Conservation (phyloP, 768 basidiomycete species). For the Leucosporidium yakuticum region DNA sequence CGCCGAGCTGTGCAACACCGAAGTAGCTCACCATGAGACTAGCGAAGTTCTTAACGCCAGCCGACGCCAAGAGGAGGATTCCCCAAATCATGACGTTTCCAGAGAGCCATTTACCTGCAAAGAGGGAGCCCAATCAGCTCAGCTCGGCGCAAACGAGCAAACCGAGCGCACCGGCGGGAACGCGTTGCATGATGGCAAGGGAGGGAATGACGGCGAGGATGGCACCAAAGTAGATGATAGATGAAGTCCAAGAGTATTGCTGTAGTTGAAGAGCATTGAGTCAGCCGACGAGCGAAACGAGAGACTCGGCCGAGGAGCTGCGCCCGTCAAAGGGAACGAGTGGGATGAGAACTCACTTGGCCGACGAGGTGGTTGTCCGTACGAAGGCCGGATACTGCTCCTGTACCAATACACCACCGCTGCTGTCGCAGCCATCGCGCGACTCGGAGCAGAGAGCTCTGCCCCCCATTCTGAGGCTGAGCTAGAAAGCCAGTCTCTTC, state of each 20-base stretch:
- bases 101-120: constrained; percentile 29
- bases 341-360: constrained; percentile 25
- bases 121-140: neutral
- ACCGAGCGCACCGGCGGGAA: neutral
- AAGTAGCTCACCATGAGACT: constrained; percentile 2
- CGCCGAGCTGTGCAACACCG: neutral
- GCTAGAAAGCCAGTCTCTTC: too few species aligned
- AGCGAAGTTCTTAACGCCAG: constrained; percentile 29
- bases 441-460: too few species aligned
- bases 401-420: constrained; percentile 36
- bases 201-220: constrained; percentile 26
- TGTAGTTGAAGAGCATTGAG: neutral
- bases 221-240: constrained; percentile 20
- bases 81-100: constrained; percentile 36
- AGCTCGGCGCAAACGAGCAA: too few species aligned
- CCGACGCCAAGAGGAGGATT: constrained; percentile 28
- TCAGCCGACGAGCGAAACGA: neutral
- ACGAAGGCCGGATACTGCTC: constrained; percentile 35
- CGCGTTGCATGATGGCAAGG: constrained; percentile 24
- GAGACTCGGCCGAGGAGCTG: too few species aligned
- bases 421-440: too few species aligned
- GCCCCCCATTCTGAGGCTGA: too few species aligned
- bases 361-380: constrained; percentile 36
- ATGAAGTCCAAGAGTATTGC: constrained; percentile 12
- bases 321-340: too few species aligned